These are phyloP conservation scores for Lathyrus aphaca DNA, from an alignment of 306 rosid genomes.

Conservation along the genomic window DNA sequence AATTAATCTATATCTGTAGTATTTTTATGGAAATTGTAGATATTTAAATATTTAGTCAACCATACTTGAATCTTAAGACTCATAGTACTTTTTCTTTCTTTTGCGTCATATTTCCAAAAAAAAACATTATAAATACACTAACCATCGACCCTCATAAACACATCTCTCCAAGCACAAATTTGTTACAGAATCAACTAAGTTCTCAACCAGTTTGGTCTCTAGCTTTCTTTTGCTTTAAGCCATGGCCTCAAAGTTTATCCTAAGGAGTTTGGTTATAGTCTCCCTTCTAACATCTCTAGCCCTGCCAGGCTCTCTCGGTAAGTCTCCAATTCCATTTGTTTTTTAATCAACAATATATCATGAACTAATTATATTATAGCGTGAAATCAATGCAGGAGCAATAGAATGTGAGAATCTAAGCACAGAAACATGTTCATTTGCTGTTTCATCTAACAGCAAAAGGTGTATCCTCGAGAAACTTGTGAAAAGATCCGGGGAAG, in stretches of 20 bases:
- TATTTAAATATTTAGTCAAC: no score
- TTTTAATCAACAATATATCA: background rate
- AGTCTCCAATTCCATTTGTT: background rate
- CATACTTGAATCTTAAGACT: no score
- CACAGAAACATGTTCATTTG: constrained; percentile 65
- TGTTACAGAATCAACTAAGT: no score
- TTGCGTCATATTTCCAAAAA: no score
- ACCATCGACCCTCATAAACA: no score
- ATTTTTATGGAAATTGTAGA: no score
- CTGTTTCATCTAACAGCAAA: constrained; percentile 68
- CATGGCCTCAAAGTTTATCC: constrained; percentile 57
- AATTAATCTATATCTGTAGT: no score
- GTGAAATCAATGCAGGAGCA: constrained; percentile 41
- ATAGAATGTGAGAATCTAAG: constrained; percentile 66
- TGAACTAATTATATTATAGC: background rate
- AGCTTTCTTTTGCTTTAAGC: background rate
- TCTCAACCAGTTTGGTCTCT: no score
- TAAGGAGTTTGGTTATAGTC: constrained; percentile 38
- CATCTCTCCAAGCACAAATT: no score
- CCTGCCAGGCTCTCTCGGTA: constrained; percentile 64
- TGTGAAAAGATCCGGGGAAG: constrained; percentile 63
- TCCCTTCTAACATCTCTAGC: constrained; percentile 48
- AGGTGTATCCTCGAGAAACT: constrained; percentile 83
- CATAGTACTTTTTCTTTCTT: no score
- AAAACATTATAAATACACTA: no score